Base-by-base conservation (phyloP, 352 stramenopile species). In the Globisporangium okanoganense region DNA sequence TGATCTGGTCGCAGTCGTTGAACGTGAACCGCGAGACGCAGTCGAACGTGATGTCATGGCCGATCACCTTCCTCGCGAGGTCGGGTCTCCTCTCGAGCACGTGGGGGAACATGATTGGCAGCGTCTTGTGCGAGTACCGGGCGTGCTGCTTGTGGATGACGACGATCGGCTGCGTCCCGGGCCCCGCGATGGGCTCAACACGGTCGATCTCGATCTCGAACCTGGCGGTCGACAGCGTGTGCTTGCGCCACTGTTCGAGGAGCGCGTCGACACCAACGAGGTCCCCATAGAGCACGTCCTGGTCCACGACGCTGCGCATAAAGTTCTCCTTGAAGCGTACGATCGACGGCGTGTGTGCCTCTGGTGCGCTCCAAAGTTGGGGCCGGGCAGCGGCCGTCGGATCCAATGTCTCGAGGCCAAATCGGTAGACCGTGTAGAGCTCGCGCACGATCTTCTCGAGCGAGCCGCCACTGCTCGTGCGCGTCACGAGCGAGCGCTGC, bases 21-120 rank as follows among this genome's bases (percentile, higher is more conserved):
- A 69, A 69, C 13, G 29, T 47, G 20, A 65, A 58, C 25, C 54
- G 57, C 25, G 63, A 58, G 22, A 31, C 24, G 24, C 57, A 66
- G 25, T 61, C 35, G 45, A 61, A 61, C 33, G 48, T 48, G n/a
- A 69, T 36, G 9, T 69, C 58, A 0, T 44, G 51, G 14, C 53
- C 52, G 13, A 62, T 13, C 16, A 70, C 27, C 20, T 33, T 44
- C 13, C 22, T 38, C 2, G 25, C 36, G 5, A 70, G 24, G 9
- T 62, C 56, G 5, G 49, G 20, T 22, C 35, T 25, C 16, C 45
- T 33, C 1, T 31, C 9, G 16, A 58, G 18, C 24, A 52, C 54
- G 5, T 31, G 20, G 0, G 59, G 65, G 49, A 71, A 71, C 41
- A 68, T 54, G 25, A 54, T 33, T 18, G 54, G 7, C 33, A 71